phyloP scores from a whole-genome alignment of 2,329 filamentous ascomycete species.

The Colletotrichum eleusines region DNA sequence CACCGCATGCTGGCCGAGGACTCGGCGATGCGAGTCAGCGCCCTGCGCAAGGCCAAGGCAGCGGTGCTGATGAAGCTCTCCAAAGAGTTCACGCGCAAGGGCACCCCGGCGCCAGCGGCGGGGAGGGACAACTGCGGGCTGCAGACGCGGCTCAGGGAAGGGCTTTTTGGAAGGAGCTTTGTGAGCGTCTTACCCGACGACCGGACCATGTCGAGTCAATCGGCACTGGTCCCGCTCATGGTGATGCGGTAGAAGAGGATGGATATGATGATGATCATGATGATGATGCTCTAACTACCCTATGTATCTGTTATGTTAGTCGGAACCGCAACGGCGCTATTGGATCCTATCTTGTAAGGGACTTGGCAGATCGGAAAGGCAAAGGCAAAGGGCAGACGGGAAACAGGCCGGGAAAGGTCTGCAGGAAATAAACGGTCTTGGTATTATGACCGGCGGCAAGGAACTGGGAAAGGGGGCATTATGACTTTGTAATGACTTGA shows the following conservation, averaged over 20 bases:
- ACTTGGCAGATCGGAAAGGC: conserved; percentile 37
- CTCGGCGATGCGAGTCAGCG: conserved; percentile 64
- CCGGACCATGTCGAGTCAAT: conserved; percentile 63
- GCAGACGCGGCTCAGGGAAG: conserved; percentile 55
- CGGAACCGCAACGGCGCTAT: conserved; percentile 24
- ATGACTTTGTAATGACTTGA: conserved; percentile 40
- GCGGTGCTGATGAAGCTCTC: conserved; percentile 70
- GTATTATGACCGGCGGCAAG: conserved; percentile 12
- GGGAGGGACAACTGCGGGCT: conserved; percentile 47
- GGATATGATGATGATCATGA: conserved; percentile 33
- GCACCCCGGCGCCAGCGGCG: conserved; percentile 39
- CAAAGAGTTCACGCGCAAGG: conserved; percentile 58
- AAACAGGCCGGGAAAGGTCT: conserved; percentile 13
- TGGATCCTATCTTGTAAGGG: conserved; percentile 25
- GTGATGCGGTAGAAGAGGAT: conserved; percentile 58
- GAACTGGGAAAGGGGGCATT: conserved; percentile 19
- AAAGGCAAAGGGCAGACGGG: conserved; percentile 24
- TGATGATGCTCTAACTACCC: conserved; percentile 7
- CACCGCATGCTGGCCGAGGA: conserved; percentile 70
- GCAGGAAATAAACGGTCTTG: conserved; percentile 11
- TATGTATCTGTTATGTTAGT: conserved; percentile 38
- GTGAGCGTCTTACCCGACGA: conserved; percentile 56
- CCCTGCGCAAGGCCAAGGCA: conserved; percentile 70
- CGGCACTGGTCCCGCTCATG: conserved; percentile 69
- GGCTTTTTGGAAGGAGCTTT: conserved; percentile 56